Evolutionary conservation across 2,329 filamentous ascomycete species (phyloP).

Genomic region (Nemania serpens): DNA sequence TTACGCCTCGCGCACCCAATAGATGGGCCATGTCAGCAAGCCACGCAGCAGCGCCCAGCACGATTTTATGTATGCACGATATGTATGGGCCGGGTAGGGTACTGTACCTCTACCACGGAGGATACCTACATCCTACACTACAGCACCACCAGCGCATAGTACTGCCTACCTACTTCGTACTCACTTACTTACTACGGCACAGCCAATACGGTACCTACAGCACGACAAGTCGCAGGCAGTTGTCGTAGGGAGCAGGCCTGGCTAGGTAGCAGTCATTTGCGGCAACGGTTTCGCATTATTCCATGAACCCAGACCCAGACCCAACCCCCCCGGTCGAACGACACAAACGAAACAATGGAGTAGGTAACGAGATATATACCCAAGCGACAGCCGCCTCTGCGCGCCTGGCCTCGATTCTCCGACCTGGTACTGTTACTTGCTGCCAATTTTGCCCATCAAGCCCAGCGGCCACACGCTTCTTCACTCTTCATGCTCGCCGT

Average conservation of each 20-base stretch:
- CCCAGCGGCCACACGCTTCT: conserved; percentile 11
- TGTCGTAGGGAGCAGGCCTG: no score
- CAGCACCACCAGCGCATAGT: background rate
- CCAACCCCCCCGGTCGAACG: conserved; percentile 15
- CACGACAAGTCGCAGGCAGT: background rate
- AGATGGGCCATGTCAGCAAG: conserved; percentile 20
- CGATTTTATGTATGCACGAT: background rate
- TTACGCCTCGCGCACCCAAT: conserved; percentile 25
- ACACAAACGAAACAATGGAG: conserved; percentile 25
- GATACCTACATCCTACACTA: background rate
- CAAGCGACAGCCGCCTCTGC: conserved; percentile 34
- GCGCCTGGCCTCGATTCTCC: conserved; percentile 32
- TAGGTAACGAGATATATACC: conserved; percentile 33
- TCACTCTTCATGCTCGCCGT: conserved; percentile 22
- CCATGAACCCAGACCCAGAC: conserved; percentile 1
- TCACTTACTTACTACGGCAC: background rate
- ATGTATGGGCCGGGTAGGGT: background rate
- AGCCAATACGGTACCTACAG: background rate
- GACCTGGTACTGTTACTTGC: conserved; percentile 17
- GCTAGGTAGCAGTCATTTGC: background rate
- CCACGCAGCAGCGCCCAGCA: conserved; percentile 14
- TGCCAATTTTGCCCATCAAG: conserved; percentile 9
- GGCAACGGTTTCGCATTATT: conserved; percentile 18
- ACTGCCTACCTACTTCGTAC: no score
- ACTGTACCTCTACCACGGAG: background rate